Percentiles rank a stretch among this genome's conserved stretches.
Conservation (phyloP, 2,329 filamentous ascomycete species). For the Pseudocercospora musae region DNA sequence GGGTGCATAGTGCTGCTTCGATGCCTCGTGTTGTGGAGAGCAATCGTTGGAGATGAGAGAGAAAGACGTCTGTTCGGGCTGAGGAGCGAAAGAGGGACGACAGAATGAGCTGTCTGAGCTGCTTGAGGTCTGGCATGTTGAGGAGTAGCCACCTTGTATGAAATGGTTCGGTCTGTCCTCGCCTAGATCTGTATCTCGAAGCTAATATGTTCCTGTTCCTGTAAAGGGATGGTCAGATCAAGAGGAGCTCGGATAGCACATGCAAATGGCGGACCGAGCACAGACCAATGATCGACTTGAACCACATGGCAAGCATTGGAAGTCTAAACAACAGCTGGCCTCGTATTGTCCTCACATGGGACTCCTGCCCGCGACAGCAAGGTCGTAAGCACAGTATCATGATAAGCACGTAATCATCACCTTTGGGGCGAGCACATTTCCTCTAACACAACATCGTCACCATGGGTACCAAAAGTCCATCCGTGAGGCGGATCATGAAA, state of each 20-base stretch:
- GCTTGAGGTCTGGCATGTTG: conserved; percentile 4
- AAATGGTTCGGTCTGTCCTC: neutral
- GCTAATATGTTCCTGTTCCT: no score
- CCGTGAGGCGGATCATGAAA: conserved; percentile 82
- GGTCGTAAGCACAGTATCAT: neutral
- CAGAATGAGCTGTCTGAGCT: conserved; percentile 11
- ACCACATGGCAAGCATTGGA: neutral
- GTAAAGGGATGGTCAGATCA: no score
- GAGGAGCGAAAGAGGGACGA: neutral
- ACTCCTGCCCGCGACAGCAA: neutral
- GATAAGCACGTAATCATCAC: neutral
- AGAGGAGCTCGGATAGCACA: no score
- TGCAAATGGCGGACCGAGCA: neutral
- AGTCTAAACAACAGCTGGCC: conserved; percentile 2
- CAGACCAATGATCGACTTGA: neutral
- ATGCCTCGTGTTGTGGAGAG: conserved; percentile 41
- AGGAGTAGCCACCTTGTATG: neutral
- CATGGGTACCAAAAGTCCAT: conserved; percentile 61
- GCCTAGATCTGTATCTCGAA: neutral
- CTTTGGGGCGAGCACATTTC: neutral
- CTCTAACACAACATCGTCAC: neutral
- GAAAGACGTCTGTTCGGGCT: conserved; percentile 12
- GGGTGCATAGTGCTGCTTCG: conserved; percentile 43
- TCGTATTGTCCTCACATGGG: neutral
- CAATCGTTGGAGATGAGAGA: conserved; percentile 23